A percentile compares a stretch with the other conserved stretches of the same genome.
Conservation (phyloP, 2,329 filamentous ascomycete genomes). For the Aspergillus terreus region DNA sequence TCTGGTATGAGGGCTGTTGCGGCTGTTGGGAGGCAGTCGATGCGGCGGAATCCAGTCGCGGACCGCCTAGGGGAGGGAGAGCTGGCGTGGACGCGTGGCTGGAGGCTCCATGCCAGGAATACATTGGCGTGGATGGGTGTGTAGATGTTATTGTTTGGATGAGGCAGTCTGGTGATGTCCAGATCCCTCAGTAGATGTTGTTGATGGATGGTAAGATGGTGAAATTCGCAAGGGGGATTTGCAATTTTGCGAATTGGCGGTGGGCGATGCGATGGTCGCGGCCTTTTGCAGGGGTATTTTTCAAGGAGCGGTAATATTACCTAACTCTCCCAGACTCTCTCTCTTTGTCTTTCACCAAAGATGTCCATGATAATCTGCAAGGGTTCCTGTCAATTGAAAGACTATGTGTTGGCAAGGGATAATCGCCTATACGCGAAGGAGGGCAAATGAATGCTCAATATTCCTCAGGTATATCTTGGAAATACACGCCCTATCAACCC, state of each 20-base stretch:
- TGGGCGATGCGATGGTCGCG: neutral
- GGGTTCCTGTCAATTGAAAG: too few species aligned
- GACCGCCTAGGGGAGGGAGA: neutral
- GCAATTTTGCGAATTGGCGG: constrained; percentile 7
- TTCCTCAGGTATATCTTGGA: too few species aligned
- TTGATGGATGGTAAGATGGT: neutral
- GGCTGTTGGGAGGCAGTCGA: constrained; percentile 4
- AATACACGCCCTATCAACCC: too few species aligned
- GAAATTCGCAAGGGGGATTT: constrained; percentile 5
- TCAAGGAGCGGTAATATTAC: neutral
- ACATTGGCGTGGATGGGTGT: constrained; percentile 9
- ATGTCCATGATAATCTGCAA: too few species aligned
- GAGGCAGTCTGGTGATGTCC: neutral
- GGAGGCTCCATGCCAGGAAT: constrained; percentile 16
- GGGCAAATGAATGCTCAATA: too few species aligned
- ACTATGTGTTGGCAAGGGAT: too few species aligned
- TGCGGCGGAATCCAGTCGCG: constrained; percentile 7
- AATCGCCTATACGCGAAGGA: too few species aligned
- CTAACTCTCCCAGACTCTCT: too few species aligned
- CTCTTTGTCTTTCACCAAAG: too few species aligned
- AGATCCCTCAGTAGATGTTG: neutral
- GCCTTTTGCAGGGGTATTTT: constrained; percentile 2
- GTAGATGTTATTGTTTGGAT: neutral
- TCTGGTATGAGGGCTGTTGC: constrained; percentile 16
- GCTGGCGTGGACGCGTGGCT: constrained; percentile 2